Conservation (phyloP, 1,284 basidiomycete species). For the Puccinia hordei region DNA sequence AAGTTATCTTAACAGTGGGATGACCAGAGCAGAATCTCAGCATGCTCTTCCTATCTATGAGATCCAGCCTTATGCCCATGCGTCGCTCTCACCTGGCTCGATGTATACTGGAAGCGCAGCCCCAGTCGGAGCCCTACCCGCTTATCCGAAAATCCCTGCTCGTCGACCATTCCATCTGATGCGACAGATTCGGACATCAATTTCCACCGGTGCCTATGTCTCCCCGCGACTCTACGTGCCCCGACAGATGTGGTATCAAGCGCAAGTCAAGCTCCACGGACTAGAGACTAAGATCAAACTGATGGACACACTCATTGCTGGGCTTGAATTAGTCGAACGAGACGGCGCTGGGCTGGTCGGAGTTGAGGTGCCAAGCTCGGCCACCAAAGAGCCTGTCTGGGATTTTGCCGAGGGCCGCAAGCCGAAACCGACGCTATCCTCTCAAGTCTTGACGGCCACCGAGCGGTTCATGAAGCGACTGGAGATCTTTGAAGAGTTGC, state of each 20-base stretch:
- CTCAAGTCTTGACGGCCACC: conserved; percentile 54
- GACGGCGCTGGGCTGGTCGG: conserved; percentile 52
- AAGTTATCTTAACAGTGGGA: neutral
- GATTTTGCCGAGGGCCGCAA: conserved; percentile 32
- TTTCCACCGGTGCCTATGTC: conserved; percentile 83
- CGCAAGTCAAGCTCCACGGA: conserved; percentile 77
- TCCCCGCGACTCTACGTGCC: conserved; percentile 84
- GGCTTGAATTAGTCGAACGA: conserved; percentile 70
- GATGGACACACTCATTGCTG: conserved; percentile 73
- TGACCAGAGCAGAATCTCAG: conserved; percentile 15
- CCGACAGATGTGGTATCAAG: conserved; percentile 83
- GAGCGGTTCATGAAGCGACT: conserved; percentile 60
- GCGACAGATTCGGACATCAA: conserved; percentile 74
- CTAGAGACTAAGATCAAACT: conserved; percentile 81
- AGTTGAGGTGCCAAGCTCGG: neutral
- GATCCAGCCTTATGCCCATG: conserved; percentile 23
- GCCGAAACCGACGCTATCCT: conserved; percentile 55
- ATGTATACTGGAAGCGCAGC: conserved; percentile 20
- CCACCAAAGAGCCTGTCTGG: conserved; percentile 40
- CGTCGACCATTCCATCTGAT: conserved; percentile 85
- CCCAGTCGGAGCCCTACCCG: conserved; percentile 14
- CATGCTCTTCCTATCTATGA: conserved; percentile 4
- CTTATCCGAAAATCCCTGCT: conserved; percentile 40
- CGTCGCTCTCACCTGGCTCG: conserved; percentile 18
- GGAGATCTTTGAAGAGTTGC: conserved; percentile 77